phyloP scores from a whole-genome alignment of 257 asterid species.

The Cinchona pubescens region DNA sequence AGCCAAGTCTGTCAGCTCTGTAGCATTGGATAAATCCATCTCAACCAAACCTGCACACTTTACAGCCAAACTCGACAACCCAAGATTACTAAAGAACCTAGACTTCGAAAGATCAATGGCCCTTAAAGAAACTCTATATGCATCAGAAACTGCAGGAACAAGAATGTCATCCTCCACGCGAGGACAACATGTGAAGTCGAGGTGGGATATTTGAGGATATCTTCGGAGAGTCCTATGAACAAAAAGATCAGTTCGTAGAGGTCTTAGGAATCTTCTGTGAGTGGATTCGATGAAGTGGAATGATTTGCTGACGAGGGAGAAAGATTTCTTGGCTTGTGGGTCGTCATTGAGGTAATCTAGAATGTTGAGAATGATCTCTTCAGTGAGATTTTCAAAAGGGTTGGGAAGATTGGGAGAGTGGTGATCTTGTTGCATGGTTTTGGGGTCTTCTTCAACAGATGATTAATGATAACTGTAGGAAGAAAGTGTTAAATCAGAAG shows the following conservation, averaged over 20 bases:
- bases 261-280: conserved; percentile 31
- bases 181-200: conserved; percentile 39
- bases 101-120: conserved; percentile 35
- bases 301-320: conserved; percentile 37
- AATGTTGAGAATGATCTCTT: conserved; percentile 32
- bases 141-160: conserved; percentile 4
- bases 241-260: conserved; percentile 27
- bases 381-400: conserved; percentile 30
- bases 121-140: conserved; percentile 17
- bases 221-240: conserved; percentile 17
- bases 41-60: conserved; percentile 35
- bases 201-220: conserved; percentile 22
- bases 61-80: conserved; percentile 29
- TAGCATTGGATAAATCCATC: conserved; percentile 37
- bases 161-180: conserved; percentile 27
- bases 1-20: conserved; percentile 35
- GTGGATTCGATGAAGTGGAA: conserved; percentile 31
- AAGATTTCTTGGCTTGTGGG: conserved; percentile 31
- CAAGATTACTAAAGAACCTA: conserved; percentile 31
- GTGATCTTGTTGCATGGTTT: conserved; percentile 5
- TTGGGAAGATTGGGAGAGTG: neutral
- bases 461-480: neutral
- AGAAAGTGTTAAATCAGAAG: neutral
- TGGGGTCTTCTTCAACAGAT: conserved; percentile 1
- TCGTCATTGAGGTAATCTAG: conserved; percentile 34